phyloP scores from a whole-genome alignment of 257 asterid genomes.

The Oldenlandia corymbosa region DNA sequence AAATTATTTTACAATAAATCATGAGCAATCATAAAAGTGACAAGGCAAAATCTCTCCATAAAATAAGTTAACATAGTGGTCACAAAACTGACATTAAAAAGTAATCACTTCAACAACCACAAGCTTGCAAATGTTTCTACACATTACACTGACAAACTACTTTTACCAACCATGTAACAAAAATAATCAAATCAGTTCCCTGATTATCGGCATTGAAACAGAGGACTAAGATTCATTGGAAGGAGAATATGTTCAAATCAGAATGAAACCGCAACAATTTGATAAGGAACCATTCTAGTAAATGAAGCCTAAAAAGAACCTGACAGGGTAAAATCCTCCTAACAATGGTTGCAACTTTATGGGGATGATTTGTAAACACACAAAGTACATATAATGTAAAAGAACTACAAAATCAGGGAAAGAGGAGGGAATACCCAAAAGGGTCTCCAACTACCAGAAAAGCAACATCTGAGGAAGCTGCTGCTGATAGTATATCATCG shows the following conservation, averaged over 20 bases:
- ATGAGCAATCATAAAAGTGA: not conserved
- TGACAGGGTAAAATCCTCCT: not conserved
- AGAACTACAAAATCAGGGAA: not conserved
- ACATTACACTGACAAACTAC: not conserved
- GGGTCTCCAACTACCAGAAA: conserved; percentile 97
- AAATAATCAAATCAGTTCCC: not conserved
- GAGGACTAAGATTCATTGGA: no score
- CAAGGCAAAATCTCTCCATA: not conserved
- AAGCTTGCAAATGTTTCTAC: not conserved
- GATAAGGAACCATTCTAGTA: not conserved
- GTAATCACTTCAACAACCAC: not conserved
- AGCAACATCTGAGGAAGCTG: conserved; percentile 66
- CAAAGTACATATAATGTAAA: not conserved
- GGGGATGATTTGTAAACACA: not conserved
- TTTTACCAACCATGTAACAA: not conserved
- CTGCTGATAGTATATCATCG: conserved; percentile 67
- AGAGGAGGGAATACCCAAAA: conserved; percentile 50
- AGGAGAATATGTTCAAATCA: not conserved
- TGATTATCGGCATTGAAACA: no score
- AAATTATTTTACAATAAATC: conserved; percentile 8
- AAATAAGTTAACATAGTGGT: not conserved
- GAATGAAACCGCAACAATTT: not conserved
- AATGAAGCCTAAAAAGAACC: not conserved
- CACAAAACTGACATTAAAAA: not conserved
- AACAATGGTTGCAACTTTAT: not conserved